Conservation (phyloP, 2,329 filamentous ascomycete genomes). For the Ophiosphaerella korrae region DNA sequence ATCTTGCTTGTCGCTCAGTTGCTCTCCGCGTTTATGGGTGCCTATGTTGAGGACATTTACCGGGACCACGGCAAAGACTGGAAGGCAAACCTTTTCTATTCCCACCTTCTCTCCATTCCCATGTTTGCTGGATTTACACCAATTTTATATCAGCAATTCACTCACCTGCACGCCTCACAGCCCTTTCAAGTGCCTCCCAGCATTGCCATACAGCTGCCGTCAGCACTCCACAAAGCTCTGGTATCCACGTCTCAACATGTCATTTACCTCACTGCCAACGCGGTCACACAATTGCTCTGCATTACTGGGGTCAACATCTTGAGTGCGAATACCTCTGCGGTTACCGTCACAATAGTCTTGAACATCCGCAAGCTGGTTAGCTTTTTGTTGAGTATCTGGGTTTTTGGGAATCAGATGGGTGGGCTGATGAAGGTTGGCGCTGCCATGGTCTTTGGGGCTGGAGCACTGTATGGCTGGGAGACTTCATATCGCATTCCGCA, state of each 20-base stretch:
- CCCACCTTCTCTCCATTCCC: slow-evolving; percentile 74
- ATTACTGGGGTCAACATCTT: slow-evolving; percentile 96
- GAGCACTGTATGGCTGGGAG: slow-evolving; percentile 88
- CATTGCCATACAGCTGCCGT: slow-evolving; percentile 36
- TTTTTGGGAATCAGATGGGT: slow-evolving; percentile 86
- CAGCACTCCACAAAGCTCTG: slow-evolving; percentile 34
- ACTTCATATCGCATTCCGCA: slow-evolving; percentile 54
- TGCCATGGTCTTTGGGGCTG: slow-evolving; percentile 83
- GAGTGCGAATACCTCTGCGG: slow-evolving; percentile 82
- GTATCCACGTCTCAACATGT: slow-evolving; percentile 67
- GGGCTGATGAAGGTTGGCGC: slow-evolving; percentile 80
- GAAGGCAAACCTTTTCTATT: slow-evolving; percentile 97
- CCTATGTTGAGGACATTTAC: slow-evolving; percentile 93
- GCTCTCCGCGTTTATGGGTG: slow-evolving; percentile 89
- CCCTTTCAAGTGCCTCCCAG: slow-evolving; percentile 55
- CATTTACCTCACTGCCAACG: slow-evolving; percentile 73
- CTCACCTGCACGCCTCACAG: slow-evolving; percentile 66
- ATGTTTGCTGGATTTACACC: slow-evolving; percentile 75
- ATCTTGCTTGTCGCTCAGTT: slow-evolving; percentile 89
- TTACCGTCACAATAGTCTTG: slow-evolving; percentile 95
- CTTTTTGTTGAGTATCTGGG: slow-evolving; percentile 85
- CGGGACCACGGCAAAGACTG: slow-evolving; percentile 83
- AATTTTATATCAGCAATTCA: slow-evolving; percentile 68
- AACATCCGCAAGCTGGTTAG: slow-evolving; percentile 95
- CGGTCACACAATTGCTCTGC: slow-evolving; percentile 90